Conservation (phyloP, 2,329 filamentous ascomycete species). For the Magnaporthiopsis rhizophila region DNA sequence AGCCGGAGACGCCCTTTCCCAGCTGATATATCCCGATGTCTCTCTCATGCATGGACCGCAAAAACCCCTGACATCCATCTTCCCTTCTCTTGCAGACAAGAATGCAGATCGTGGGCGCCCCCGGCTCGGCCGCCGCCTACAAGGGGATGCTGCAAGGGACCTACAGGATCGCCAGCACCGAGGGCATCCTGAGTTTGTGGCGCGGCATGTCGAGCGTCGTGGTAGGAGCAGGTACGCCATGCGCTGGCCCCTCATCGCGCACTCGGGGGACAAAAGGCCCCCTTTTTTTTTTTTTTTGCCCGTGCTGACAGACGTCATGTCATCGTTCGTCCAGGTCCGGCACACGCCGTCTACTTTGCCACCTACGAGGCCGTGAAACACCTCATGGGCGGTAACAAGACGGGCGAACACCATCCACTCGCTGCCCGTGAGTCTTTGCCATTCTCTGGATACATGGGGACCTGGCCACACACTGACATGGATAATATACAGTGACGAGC, state of each 20-base stretch:
- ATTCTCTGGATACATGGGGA: not conserved
- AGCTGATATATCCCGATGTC: not conserved
- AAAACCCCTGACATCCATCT: not conserved
- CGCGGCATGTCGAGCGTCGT: slow-evolving; percentile 94
- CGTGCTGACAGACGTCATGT: slow-evolving; percentile 11
- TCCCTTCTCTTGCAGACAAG: slow-evolving; percentile 58
- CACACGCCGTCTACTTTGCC: slow-evolving; percentile 96
- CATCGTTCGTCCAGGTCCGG: slow-evolving; percentile 58
- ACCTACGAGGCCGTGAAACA: slow-evolving; percentile 98
- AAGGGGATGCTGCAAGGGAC: slow-evolving; percentile 87
- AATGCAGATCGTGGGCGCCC: slow-evolving; percentile 92
- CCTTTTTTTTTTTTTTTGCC: slow-evolving; percentile 12
- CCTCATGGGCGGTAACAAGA: slow-evolving; percentile 83
- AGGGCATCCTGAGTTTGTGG: slow-evolving; percentile 90
- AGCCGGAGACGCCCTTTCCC: not conserved
- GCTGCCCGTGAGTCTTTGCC: slow-evolving; percentile 64
- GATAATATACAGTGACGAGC: slow-evolving; percentile 50
- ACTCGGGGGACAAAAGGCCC: not conserved
- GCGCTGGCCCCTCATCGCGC: too few relatives aligned
- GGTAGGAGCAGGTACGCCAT: slow-evolving; percentile 68
- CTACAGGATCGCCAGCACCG: slow-evolving; percentile 81
- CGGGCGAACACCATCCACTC: slow-evolving; percentile 80
- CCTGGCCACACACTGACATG: not conserved
- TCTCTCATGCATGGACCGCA: not conserved
- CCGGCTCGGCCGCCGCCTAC: slow-evolving; percentile 65